A percentile compares a stretch with the other conserved stretches of the same genome.
phyloP scores from a whole-genome alignment of 345 rosid genomes.

The Populus alba region DNA sequence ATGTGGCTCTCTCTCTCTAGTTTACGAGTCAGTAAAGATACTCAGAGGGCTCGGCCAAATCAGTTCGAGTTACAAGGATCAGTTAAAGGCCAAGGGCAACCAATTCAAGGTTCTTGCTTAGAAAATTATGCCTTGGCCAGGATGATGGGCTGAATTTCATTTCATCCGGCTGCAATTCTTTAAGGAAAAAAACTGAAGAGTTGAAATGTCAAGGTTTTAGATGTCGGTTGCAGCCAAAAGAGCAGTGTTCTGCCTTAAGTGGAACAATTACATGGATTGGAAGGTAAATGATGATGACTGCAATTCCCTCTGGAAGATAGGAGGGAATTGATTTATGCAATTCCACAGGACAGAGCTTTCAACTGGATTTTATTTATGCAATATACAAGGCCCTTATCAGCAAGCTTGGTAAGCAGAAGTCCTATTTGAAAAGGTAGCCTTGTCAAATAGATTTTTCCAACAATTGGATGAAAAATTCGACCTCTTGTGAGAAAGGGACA shows the following conservation, averaged over 20 bases:
- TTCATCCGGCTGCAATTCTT: background rate
- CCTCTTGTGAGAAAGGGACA: no score
- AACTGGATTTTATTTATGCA: slow-evolving; percentile 68
- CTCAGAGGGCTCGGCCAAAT: background rate
- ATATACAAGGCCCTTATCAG: slow-evolving; percentile 72
- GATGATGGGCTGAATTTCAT: background rate
- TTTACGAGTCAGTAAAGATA: background rate
- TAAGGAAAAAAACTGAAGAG: background rate
- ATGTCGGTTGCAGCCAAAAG: background rate
- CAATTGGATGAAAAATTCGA: no score
- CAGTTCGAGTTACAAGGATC: background rate
- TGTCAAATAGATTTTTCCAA: no score
- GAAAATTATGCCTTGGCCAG: background rate
- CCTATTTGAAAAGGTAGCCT: slow-evolving; percentile 34
- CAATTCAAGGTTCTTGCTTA: background rate
- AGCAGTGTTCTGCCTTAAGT: background rate
- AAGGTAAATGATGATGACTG: background rate
- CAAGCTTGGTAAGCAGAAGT: slow-evolving; percentile 73
- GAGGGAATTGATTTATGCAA: background rate
- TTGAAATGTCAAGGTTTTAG: background rate
- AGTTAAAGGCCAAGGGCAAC: background rate
- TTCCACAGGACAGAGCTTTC: slow-evolving; percentile 84
- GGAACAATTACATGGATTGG: background rate
- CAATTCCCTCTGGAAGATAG: background rate
- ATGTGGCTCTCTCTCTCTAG: background rate